These are phyloP conservation scores for Fusarium keratoplasticum DNA, from an alignment of 2,329 filamentous ascomycete species.

Conservation along the genomic window DNA sequence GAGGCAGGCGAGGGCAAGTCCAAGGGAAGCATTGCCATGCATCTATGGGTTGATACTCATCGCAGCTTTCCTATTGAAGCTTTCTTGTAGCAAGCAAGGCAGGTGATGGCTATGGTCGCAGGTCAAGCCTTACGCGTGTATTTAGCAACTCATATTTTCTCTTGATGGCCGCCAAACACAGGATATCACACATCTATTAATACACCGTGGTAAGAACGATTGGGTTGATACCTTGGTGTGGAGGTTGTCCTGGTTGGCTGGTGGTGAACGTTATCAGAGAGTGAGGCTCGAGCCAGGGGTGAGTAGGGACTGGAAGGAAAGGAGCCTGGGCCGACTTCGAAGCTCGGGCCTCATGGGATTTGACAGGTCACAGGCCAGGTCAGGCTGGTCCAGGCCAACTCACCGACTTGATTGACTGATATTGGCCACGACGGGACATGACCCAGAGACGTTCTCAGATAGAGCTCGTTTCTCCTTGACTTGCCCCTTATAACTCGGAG, in stretches of 20 bases:
- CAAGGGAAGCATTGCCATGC: not conserved
- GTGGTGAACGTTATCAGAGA: not conserved
- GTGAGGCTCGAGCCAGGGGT: constrained; percentile 8
- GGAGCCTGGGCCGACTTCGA: constrained; percentile 10
- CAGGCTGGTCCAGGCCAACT: not conserved
- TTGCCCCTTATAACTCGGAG: not conserved
- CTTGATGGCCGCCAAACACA: not conserved
- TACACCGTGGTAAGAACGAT: not conserved
- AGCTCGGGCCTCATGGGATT: constrained; percentile 22
- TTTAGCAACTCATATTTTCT: not conserved
- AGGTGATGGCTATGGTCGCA: not conserved
- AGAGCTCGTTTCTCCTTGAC: not conserved
- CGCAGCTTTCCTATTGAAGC: not conserved
- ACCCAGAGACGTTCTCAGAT: not conserved
- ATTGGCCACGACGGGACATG: not conserved
- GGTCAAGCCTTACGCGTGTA: not conserved
- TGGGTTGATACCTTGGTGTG: not conserved
- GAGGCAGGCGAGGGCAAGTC: not conserved
- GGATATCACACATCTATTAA: not conserved
- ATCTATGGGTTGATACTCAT: not conserved
- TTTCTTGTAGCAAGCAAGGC: not conserved
- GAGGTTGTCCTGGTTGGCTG: not conserved
- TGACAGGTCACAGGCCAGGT: constrained; percentile 11
- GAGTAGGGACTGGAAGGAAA: not conserved
- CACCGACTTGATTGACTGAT: constrained; percentile 7